A percentile compares a stretch with the other conserved stretches of the same genome.
Evolutionary conservation across 495 filamentous ascomycete species (phyloP).

Genomic region (Durotheca rogersii): DNA sequence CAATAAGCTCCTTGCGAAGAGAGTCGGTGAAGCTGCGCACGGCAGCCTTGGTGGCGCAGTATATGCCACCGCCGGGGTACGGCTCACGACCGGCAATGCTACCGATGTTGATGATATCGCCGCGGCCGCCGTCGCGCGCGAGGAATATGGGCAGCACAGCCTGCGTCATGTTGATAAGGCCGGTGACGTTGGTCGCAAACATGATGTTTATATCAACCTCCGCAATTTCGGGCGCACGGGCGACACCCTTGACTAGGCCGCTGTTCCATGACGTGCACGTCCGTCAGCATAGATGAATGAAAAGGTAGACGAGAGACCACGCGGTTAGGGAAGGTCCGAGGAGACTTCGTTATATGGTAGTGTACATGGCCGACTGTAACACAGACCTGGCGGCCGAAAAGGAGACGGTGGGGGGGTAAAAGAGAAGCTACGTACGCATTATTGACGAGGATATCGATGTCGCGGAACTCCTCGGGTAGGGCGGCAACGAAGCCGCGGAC

Average conservation of each 20-base stretch:
- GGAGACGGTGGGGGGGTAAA: too few species aligned
- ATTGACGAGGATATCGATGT: conserved; percentile 90
- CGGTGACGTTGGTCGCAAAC: conserved; percentile 91
- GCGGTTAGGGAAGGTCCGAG: too few species aligned
- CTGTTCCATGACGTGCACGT: conserved; percentile 50
- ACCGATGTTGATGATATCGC: conserved; percentile 97
- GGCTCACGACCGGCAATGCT: conserved; percentile 90
- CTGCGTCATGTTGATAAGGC: conserved; percentile 97
- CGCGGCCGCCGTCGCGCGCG: conserved; percentile 75
- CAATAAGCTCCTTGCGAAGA: conserved; percentile 83
- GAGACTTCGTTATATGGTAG: too few species aligned
- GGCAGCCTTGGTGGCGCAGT: conserved; percentile 96
- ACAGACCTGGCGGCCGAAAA: too few species aligned
- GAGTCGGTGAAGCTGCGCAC: conserved; percentile 87
- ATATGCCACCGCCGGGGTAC: conserved; percentile 89
- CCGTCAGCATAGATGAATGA: conserved; percentile 5
- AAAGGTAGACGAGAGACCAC: neutral
- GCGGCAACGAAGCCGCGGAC: conserved; percentile 70
- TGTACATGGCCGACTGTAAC: too few species aligned
- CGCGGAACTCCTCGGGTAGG: conserved; percentile 79
- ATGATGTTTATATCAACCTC: conserved; percentile 83
- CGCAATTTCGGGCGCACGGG: conserved; percentile 78
- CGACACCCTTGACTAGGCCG: conserved; percentile 84
- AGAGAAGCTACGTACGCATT: conserved; percentile 78
- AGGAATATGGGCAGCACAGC: conserved; percentile 83